Base-by-base conservation (phyloP, 805 yeast species). In the Wickerhamiella lipophila region DNA sequence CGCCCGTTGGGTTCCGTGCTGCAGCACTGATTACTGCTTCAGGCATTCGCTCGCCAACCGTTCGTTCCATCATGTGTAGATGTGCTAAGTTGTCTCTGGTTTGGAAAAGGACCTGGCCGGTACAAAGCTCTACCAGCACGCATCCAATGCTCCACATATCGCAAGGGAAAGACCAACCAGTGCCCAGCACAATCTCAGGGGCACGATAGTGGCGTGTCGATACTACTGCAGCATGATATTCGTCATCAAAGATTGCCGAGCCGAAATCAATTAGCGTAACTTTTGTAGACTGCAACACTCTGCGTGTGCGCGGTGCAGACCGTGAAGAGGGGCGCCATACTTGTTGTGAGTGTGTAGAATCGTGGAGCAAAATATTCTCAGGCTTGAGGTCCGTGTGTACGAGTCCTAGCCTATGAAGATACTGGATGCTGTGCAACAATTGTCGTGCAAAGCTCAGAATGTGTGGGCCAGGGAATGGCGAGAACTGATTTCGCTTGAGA, bases 91-190 rank as follows among this genome's bases (percentile, higher is more conserved):
- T 88, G 61, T 92, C 96, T 63, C 89, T 96, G 0, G 97, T 92
- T 56, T 85, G 87, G 65, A 89, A 92, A 21, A 92, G 68, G 0
- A 96, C 95, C 60, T 86, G 95, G 23, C 99, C 99, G 16, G 94
- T 85, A 34, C 84, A 79, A 45, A 92, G 67, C 66, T 92, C 99
- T 8, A 86, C 88, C 30, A 92, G 67, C 13, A 92, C 85, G 64
- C 97, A 89, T 1, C 96, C 99, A 40, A 92, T 72, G 1, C 95
- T 84, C 99, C 99, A 92, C 68, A 89, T 70, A 63, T 92, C 99
- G 64, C 97, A 89, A 1, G 96, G 94, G 58, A 75, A 87, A 6
- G 95, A 83, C 97, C 98, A 92, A 16, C 96, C 96, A n/a, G 77
- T 73, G 1, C 96, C 96, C 26, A 92, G 67, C 1, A 89, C 86